Base-by-base conservation (phyloP, 169 alveolate species). In the Cyclospora cayetanensis region DNA sequence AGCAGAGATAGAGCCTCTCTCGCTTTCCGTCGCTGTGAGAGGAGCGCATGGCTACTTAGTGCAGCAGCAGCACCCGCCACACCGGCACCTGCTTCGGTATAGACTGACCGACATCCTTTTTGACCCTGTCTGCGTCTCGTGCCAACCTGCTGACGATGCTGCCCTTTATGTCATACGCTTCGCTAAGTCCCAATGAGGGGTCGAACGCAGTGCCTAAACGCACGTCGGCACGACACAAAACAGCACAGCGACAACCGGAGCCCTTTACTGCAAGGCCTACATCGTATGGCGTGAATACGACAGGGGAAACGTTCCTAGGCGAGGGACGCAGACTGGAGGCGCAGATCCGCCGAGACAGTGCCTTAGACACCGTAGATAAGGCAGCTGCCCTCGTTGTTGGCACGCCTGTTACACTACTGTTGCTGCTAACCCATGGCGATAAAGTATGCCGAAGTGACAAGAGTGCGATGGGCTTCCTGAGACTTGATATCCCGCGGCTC, bases 141-240 rank as follows among this genome's bases (percentile, higher is more conserved):
- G 90, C 90, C 9, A 22, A 22, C n/a, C 90, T 41, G 41, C 90
- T 41, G 27, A 82, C 76, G 7, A 74, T 82, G 55, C 76, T 46
- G 52, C 90, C 90, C 46, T 82, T 82, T 63, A 82, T 7, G 77
- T 82, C 90, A 42, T 82, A 82, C 29, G 52, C 60, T 55, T 82
- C 90, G 25, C 43, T 55, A 0, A 82, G 34, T 1, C 90, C 90
- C 76, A 46, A 34, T 2, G 2, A 37, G 29, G 90, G 90, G 37
- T 77, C 88, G n/a, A 77, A 77, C 27, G 70, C 70, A 2, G 60
- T 53, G 39, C 88, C 88, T 77, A 46, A 4, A 18, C 25, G 4
- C n/a, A n/a, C n/a, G n/a, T n/a, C n/a, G 2, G 74, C 68, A 12
- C n/a, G 68, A 4, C 15, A 60, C 31, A n/a, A 4, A 39, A 15